These are phyloP conservation scores for Fomitopsis palustris DNA, from an alignment of 1,284 basidiomycete species.

Conservation along the genomic window DNA sequence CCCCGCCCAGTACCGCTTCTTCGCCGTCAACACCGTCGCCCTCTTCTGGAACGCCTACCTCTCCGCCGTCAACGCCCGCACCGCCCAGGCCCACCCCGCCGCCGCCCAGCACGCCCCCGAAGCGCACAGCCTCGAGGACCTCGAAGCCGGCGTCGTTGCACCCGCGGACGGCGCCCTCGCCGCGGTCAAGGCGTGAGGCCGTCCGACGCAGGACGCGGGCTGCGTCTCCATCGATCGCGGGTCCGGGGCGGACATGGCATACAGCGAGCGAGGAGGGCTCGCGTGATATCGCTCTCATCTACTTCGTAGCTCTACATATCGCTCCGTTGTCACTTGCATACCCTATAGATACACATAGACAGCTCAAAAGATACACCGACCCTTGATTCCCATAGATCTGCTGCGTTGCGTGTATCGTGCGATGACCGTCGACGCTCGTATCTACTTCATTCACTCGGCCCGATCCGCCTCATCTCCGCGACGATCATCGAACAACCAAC, in stretches of 20 bases:
- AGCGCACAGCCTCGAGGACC: not conserved
- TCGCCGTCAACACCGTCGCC: conserved; percentile 74
- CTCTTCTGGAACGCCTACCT: conserved; percentile 67
- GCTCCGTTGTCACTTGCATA: not conserved
- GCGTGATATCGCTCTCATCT: not conserved
- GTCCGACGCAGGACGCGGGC: too few species aligned
- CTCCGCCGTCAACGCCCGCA: conserved; percentile 9
- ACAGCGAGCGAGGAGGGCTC: not conserved
- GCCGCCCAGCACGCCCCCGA: not conserved
- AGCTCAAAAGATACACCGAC: not conserved
- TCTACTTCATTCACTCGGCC: too few species aligned
- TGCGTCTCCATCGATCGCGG: too few species aligned
- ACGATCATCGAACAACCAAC: not conserved
- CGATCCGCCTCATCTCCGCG: too few species aligned
- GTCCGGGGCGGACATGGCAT: not conserved
- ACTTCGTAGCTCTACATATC: not conserved
- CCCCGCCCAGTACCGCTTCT: conserved; percentile 77
- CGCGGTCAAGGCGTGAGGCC: not conserved
- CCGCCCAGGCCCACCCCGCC: not conserved
- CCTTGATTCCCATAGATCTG: not conserved
- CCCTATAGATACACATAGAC: not conserved
- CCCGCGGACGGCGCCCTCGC: not conserved
- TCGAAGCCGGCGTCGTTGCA: not conserved
- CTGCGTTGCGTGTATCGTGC: too few species aligned
- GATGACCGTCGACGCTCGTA: too few species aligned